These are phyloP conservation scores for Adansonia digitata DNA, from an alignment of 345 rosid species.

Conservation along the genomic window DNA sequence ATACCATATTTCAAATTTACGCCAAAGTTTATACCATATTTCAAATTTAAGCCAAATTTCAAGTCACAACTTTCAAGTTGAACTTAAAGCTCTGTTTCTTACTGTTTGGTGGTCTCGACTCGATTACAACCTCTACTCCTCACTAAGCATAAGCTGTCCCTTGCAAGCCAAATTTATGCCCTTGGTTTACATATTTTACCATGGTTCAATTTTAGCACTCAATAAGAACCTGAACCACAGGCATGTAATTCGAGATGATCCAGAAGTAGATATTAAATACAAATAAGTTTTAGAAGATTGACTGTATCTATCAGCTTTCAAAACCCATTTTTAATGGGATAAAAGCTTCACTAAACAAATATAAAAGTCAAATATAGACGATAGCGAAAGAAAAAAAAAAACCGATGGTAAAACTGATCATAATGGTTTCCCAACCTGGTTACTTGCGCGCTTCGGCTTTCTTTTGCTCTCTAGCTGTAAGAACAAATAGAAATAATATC, in stretches of 20 bases:
- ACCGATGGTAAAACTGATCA: neutral
- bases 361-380: neutral
- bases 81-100: too few species aligned
- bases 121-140: neutral
- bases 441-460: constrained; percentile 45
- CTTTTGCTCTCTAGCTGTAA: constrained; percentile 44
- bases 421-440: neutral
- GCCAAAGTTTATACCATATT: too few species aligned
- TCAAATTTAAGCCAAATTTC: too few species aligned
- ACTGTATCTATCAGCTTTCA: neutral
- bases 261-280: neutral
- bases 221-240: neutral
- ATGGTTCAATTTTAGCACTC: neutral
- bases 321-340: neutral
- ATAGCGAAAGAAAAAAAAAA: too few species aligned
- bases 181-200: too few species aligned
- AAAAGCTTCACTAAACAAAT: neutral
- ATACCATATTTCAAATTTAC: too few species aligned
- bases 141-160: too few species aligned
- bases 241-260: neutral
- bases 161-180: too few species aligned
- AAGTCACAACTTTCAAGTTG: too few species aligned
- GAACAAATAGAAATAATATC: constrained; percentile 9
- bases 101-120: too few species aligned
- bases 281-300: neutral